Base-by-base conservation (phyloP, 306 rosid species). In the Trichosanthes cucumerina region DNA sequence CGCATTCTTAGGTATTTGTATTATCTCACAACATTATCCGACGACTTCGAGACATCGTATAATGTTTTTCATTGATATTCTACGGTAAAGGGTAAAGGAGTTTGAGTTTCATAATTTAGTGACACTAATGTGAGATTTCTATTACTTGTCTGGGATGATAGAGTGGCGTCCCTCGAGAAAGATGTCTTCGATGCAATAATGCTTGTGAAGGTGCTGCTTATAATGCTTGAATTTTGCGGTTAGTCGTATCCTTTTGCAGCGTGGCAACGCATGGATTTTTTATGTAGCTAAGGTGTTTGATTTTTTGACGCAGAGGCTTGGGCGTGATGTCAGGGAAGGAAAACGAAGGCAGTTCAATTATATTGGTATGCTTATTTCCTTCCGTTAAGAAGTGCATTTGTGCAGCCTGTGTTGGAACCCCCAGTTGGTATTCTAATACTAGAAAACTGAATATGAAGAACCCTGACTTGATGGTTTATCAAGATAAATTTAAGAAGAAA, bases 241-340 rank as follows among this genome's bases (percentile, higher is more conserved):
- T 80, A 59, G 79, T 88, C 81, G n/a, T 63, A 54, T 79, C 52
- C n/a, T 78, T 80, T 83, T 41, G 23, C 19, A 38, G 39, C 13
- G 65, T 13, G 21, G 31, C 5, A 21, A 76, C 9, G n/a, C 47
- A 36, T 41, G 68, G n/a, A n/a, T 23, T 39, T n/a, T 83, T 36
- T 58, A 2, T 90, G 93, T 74, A 85, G 90, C 70, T 54, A 88
- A 88, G 79, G 68, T 88, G 93, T 88, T 87, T 89, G 96, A 70
- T 84, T 62, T 79, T 82, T 82, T 87, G 91, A 65, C 87, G 28
- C 90, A 96, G 98, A 90, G 81, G 88, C 57, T 91, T 33, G 90
- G 96, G 15, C 86, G 89, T 14, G 97, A 91, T 86, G 96, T 95
- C 21, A 97, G 99, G 3, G 97, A 95, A 92, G 98, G 96, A 84